These are phyloP conservation scores for Lagenidium giganteum DNA, from an alignment of 352 stramenopile genomes.

Conservation along the genomic window DNA sequence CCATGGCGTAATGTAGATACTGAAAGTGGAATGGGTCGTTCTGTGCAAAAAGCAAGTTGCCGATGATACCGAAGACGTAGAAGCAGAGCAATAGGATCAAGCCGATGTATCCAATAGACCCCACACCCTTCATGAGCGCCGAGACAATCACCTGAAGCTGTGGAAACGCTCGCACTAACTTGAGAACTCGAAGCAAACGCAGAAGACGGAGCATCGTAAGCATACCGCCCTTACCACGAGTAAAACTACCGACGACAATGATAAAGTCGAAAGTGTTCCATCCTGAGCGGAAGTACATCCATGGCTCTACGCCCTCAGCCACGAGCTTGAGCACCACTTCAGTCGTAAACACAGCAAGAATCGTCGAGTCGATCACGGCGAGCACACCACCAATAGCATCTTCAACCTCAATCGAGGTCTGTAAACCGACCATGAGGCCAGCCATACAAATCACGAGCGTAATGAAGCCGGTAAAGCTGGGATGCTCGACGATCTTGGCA, in stretches of 20 bases:
- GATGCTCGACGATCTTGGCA: constrained; percentile 52
- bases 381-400: constrained; percentile 46
- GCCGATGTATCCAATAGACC: constrained; percentile 86
- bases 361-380: constrained; percentile 46
- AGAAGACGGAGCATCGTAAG: constrained; percentile 81
- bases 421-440: constrained; percentile 70
- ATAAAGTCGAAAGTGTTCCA: constrained; percentile 88
- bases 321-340: constrained; percentile 78
- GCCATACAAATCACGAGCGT: constrained; percentile 72
- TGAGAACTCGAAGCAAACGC: constrained; percentile 79
- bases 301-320: constrained; percentile 71
- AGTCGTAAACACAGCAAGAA: constrained; percentile 69
- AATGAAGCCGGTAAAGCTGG: constrained; percentile 62
- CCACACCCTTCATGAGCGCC: constrained; percentile 82
- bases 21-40: constrained; percentile 90
- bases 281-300: constrained; percentile 59
- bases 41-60: constrained; percentile 84
- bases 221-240: constrained; percentile 58
- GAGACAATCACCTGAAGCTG: constrained; percentile 89
- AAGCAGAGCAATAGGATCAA: constrained; percentile 88
- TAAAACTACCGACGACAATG: constrained; percentile 76
- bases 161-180: constrained; percentile 82
- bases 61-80: constrained; percentile 89
- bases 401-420: constrained; percentile 53
- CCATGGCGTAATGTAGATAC: constrained; percentile 82